Conservation (phyloP, 2,329 filamentous ascomycete species). For the Pseudogymnoascus sp. region DNA sequence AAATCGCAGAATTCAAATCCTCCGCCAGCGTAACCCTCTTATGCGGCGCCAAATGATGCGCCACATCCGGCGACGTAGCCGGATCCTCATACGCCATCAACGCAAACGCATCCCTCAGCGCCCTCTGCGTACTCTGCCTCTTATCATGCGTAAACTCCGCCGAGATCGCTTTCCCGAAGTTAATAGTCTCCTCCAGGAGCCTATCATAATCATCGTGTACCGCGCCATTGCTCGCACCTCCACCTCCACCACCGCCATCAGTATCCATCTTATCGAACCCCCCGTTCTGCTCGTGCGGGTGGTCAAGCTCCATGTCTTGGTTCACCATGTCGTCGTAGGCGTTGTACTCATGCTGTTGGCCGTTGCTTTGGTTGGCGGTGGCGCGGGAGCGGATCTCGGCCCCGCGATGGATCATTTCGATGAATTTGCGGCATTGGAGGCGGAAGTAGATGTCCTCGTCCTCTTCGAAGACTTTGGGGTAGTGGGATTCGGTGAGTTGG, state of each 20-base stretch:
- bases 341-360: constrained; percentile 26
- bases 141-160: constrained; percentile 68
- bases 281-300: constrained; percentile 37
- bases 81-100: constrained; percentile 82
- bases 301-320: constrained; percentile 46
- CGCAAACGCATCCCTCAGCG: constrained; percentile 78
- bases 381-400: constrained; percentile 49
- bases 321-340: constrained; percentile 32
- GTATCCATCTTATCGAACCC: constrained; percentile 46
- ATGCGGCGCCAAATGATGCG: constrained; percentile 66
- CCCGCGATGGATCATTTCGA: constrained; percentile 81
- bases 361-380: constrained; percentile 27
- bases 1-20: constrained; percentile 85
- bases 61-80: constrained; percentile 62
- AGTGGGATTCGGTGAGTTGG: constrained; percentile 70
- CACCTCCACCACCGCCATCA: constrained; percentile 33
- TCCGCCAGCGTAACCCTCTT: constrained; percentile 77
- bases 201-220: constrained; percentile 24
- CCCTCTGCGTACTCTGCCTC: constrained; percentile 60
- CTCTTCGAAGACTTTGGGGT: constrained; percentile 69
- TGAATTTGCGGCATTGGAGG: constrained; percentile 81
- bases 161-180: constrained; percentile 72
- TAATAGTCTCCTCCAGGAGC: constrained; percentile 61
- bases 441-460: constrained; percentile 84
- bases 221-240: constrained; percentile 12